Percentiles rank a stretch among this genome's conserved stretches.
These are phyloP conservation scores for Nothopassalora personata DNA, from an alignment of 2,329 filamentous ascomycete genomes.

Conservation along the genomic window DNA sequence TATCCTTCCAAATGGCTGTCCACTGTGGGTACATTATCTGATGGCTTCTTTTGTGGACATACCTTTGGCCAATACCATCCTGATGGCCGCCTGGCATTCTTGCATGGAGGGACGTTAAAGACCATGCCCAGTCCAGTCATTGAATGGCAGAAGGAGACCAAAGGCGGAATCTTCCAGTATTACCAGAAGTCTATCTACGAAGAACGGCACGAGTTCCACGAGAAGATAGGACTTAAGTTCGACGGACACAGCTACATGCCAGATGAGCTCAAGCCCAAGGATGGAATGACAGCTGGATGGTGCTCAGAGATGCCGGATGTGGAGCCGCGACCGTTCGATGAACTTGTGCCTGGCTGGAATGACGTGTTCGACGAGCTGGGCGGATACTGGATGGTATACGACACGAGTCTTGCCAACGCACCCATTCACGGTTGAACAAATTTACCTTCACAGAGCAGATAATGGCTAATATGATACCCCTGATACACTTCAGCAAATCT, in stretches of 20 bases:
- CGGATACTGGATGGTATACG: slow-evolving; percentile 27
- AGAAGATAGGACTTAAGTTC: slow-evolving; percentile 17
- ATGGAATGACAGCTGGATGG: slow-evolving; percentile 13
- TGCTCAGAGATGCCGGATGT: slow-evolving; percentile 25
- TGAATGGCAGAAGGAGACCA: slow-evolving; percentile 24
- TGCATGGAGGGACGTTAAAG: slow-evolving; percentile 34
- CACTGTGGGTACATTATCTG: slow-evolving; percentile 26
- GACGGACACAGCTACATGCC: slow-evolving; percentile 14
- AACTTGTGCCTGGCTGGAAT: slow-evolving; percentile 18
- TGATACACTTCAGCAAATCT: not conserved
- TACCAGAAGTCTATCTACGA: slow-evolving; percentile 26
- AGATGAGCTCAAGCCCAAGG: slow-evolving; percentile 7
- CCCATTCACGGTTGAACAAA: not conserved
- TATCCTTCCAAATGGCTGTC: slow-evolving; percentile 30
- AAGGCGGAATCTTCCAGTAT: slow-evolving; percentile 28
- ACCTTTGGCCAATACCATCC: slow-evolving; percentile 34
- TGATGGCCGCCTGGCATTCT: slow-evolving; percentile 29
- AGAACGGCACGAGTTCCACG: slow-evolving; percentile 13
- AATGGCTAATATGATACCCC: not conserved
- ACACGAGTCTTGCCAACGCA: not conserved
- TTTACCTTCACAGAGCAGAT: not conserved
- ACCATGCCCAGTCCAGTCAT: slow-evolving; percentile 24
- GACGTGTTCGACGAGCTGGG: slow-evolving; percentile 22
- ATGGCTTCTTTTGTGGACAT: slow-evolving; percentile 31
- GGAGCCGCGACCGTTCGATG: slow-evolving; percentile 20